Evolutionary conservation across 148 eudicot species (phyloP).

Genomic region (Chenopodium berlandieri): DNA sequence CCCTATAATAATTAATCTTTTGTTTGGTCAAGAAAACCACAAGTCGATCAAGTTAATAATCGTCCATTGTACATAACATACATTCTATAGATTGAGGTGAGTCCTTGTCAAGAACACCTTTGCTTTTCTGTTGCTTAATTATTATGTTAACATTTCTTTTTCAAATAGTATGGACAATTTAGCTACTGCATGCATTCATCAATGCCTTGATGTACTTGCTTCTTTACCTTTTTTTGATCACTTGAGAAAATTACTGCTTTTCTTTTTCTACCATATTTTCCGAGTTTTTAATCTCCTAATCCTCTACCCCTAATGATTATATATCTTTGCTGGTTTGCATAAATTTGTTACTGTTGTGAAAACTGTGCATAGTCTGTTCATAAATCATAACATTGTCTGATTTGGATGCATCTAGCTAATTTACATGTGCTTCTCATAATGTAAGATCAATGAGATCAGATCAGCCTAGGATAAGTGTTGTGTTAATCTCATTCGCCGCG

Average conservation of each 20-base stretch:
- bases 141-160: neutral
- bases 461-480: slow-evolving; percentile 3
- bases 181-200: slow-evolving; percentile 32
- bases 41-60: neutral
- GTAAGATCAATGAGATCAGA: slow-evolving; percentile 4
- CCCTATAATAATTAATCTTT: neutral
- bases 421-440: slow-evolving; percentile 1
- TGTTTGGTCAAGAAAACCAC: neutral
- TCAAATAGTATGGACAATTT: slow-evolving; percentile 15
- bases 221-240: slow-evolving; percentile 15
- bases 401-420: neutral
- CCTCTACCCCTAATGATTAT: neutral
- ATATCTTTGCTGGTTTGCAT: slow-evolving; percentile 10
- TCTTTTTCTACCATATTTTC: neutral
- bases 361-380: neutral
- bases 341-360: neutral
- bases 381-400: neutral
- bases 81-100: neutral
- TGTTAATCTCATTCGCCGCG: neutral
- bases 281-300: neutral
- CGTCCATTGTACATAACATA: neutral
- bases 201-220: slow-evolving; percentile 28
- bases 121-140: slow-evolving; percentile 5
- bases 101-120: slow-evolving; percentile 20
- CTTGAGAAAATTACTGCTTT: neutral